Percentiles rank a stretch among this genome's conserved stretches.
Evolutionary conservation across 129 eudicot genomes (phyloP).

Genomic region (Rutidosis leptorrhynchoides): DNA sequence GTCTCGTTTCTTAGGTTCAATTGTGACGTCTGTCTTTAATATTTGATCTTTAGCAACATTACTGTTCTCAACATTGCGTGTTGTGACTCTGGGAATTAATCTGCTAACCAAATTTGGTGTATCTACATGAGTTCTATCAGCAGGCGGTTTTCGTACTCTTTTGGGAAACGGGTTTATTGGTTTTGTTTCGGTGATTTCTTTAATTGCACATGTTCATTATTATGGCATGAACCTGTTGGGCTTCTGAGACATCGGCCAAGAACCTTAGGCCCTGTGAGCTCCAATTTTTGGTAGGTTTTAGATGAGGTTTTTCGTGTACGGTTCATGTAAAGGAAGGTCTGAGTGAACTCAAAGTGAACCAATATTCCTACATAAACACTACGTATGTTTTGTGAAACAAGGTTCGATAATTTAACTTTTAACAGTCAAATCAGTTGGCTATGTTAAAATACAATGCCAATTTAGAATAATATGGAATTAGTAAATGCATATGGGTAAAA

Average conservation of each 20-base stretch:
- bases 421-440: too few relatives aligned
- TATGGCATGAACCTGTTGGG: constrained; percentile 65
- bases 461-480: too few relatives aligned
- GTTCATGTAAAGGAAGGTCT: constrained; percentile 20
- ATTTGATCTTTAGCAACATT: constrained; percentile 17
- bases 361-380: constrained; percentile 21
- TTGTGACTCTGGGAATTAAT: constrained; percentile 24
- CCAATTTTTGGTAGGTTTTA: constrained; percentile 23
- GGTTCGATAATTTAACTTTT: background rate
- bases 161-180: constrained; percentile 16
- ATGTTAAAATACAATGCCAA: too few relatives aligned
- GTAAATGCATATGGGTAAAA: too few relatives aligned
- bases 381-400: constrained; percentile 11
- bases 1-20: constrained; percentile 34
- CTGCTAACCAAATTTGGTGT: constrained; percentile 16
- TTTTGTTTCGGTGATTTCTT: constrained; percentile 31
- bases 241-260: constrained; percentile 51
- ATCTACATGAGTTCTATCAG: constrained; percentile 18
- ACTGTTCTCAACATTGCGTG: constrained; percentile 27
- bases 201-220: constrained; percentile 57
- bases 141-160: constrained; percentile 21
- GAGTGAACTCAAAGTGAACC: constrained; percentile 3
- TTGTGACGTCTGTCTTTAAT: constrained; percentile 16
- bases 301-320: constrained; percentile 33
- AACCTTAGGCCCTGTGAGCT: constrained; percentile 23